Percentiles rank a stretch among this genome's conserved stretches.
Evolutionary conservation across 192 early-diverging fungal genomes (phyloP).

Genomic region (Geranomyces michiganensis): DNA sequence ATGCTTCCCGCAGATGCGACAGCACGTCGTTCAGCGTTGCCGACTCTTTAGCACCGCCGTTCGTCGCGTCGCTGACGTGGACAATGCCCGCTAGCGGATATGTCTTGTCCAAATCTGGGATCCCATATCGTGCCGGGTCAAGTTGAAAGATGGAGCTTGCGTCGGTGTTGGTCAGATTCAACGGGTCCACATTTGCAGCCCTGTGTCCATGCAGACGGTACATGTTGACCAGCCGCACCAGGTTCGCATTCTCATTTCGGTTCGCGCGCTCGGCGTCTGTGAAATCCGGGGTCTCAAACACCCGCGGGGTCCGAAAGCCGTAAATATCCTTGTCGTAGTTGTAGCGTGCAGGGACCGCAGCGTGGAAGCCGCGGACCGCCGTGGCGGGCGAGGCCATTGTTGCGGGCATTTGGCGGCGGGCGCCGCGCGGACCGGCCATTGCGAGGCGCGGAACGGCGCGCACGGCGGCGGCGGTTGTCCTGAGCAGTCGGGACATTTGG

Average conservation of each 20-base stretch:
- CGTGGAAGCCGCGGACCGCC: conserved; percentile 11
- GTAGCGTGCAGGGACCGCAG: conserved; percentile 30
- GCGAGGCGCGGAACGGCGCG: too few species aligned
- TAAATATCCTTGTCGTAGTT: conserved; percentile 83
- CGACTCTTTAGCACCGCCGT: conserved; percentile 48
- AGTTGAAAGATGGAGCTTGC: conserved; percentile 59
- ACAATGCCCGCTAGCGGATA: conserved; percentile 80
- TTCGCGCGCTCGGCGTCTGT: conserved; percentile 78
- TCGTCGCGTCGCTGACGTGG: conserved; percentile 60
- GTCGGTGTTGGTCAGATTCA: conserved; percentile 4
- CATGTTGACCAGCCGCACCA: conserved; percentile 78
- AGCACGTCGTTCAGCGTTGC: conserved; percentile 71
- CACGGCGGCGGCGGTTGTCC: too few species aligned
- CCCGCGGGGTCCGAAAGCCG: conserved; percentile 82
- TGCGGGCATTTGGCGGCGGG: background rate
- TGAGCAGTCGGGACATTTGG: too few species aligned
- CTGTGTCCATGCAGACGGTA: conserved; percentile 80
- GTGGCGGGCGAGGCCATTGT: background rate
- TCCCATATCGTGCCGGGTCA: conserved; percentile 81
- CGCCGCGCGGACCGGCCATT: background rate
- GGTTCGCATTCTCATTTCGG: conserved; percentile 78
- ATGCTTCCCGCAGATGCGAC: conserved; percentile 64
- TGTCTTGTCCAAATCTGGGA: conserved; percentile 55
- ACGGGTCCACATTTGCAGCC: conserved; percentile 5
- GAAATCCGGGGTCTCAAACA: conserved; percentile 75